These are phyloP conservation scores for Draba incana DNA, from an alignment of 345 rosid genomes.

Conservation along the genomic window DNA sequence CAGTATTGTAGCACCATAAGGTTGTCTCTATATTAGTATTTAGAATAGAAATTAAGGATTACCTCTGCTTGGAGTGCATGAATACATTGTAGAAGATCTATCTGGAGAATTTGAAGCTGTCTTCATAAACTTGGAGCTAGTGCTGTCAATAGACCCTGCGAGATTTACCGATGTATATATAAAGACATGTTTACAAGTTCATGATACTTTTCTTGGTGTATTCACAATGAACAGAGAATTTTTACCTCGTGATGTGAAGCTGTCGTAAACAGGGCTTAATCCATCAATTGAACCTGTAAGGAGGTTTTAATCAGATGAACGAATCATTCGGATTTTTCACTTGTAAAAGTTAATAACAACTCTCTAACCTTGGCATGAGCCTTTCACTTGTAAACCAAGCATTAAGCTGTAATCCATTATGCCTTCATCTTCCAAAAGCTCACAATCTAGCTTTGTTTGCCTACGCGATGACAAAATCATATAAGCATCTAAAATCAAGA, in stretches of 20 bases:
- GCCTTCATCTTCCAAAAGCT: conserved; percentile 58
- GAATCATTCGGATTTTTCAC: not conserved
- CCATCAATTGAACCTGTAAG: conserved; percentile 38
- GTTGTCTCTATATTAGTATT: conserved; percentile 9
- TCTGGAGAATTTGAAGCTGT: conserved; percentile 38
- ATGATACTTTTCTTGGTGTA: not conserved
- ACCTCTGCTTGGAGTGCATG: conserved; percentile 46
- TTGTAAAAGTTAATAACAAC: not conserved
- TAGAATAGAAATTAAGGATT: not conserved
- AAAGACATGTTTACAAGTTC: not conserved
- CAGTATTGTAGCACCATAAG: not conserved
- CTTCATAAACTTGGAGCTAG: conserved; percentile 36
- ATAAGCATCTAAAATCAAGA: conserved; percentile 4
- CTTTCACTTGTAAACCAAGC: conserved; percentile 53
- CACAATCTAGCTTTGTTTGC: conserved; percentile 65
- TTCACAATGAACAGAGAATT: not conserved
- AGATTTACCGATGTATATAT: conserved; percentile 5
- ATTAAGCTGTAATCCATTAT: conserved; percentile 61
- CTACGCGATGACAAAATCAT: conserved; percentile 23
- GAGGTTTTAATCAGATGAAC: not conserved
- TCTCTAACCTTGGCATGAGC: conserved; percentile 45
- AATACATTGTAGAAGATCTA: conserved; percentile 39
- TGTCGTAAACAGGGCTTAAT: conserved; percentile 35
- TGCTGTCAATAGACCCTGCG: conserved; percentile 41
- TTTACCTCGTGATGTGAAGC: conserved; percentile 41